Percentiles rank a stretch among this genome's conserved stretches.
Evolutionary conservation across 495 filamentous ascomycete genomes (phyloP).

Genomic region (Oleoguttula mirabilis): DNA sequence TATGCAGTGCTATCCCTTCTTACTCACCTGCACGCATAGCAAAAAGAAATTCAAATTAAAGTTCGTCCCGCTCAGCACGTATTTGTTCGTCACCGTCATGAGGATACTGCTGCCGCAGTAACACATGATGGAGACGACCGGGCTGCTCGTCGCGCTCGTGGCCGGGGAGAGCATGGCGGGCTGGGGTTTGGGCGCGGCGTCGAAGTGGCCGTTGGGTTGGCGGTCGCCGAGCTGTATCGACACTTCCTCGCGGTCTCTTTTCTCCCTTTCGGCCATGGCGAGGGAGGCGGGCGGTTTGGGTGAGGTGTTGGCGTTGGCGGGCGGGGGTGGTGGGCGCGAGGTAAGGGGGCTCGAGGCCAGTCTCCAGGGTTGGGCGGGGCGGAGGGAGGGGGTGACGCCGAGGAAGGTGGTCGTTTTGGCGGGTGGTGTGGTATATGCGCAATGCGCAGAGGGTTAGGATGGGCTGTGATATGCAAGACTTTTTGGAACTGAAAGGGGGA

Average conservation of each 20-base stretch:
- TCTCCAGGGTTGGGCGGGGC: constrained; percentile 6
- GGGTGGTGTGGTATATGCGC: constrained; percentile 1
- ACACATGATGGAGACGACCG: constrained; percentile 60
- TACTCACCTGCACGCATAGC: constrained; percentile 79
- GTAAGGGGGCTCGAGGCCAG: constrained; percentile 10
- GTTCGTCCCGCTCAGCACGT: constrained; percentile 74
- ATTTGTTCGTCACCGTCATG: constrained; percentile 99
- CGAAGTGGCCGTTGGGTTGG: constrained; percentile 33
- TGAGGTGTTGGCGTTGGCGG: constrained; percentile 1
- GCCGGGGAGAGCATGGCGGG: constrained; percentile 6
- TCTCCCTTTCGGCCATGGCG: constrained; percentile 68
- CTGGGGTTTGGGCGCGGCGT: constrained; percentile 29
- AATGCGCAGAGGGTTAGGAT: not conserved
- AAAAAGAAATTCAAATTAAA: constrained; percentile 98
- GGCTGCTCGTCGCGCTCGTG: constrained; percentile 42
- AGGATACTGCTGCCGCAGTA: constrained; percentile 93
- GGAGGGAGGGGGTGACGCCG: constrained; percentile 8
- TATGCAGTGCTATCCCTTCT: not conserved
- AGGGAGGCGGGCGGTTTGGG: not conserved
- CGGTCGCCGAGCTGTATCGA: constrained; percentile 57
- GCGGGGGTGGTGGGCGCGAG: constrained; percentile 4
- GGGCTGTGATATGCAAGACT: no score
- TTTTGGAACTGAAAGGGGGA: no score
- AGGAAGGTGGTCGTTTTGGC: constrained; percentile 12
- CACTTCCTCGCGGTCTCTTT: constrained; percentile 62